Base-by-base conservation (phyloP, 2,329 filamentous ascomycete genomes). In the Neofusicoccum umdonicola region DNA sequence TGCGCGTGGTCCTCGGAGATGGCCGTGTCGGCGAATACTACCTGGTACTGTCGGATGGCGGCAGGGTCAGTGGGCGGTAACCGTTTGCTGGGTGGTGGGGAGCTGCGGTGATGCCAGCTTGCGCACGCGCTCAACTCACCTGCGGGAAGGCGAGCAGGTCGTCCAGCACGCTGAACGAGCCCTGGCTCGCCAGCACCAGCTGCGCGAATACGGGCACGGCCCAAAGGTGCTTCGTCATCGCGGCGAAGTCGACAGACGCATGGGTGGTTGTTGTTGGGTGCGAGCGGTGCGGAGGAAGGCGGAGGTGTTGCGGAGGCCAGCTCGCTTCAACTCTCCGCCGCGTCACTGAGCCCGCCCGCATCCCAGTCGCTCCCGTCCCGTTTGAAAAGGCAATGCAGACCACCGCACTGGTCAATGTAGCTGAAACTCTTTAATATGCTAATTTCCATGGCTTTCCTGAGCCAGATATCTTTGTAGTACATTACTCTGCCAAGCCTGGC, bases 111-210 rank as follows among this genome's bases (percentile, higher is more conserved):
- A 52, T 50, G 52, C 47, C 52, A 60, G 63, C 50, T 63, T 60
- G 56, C 56, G 56, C 56, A 37, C 42, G 34, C 39, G 13, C 41
- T 27, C 27, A 22, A 15, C 82, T 68, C 82, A 94, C 91, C 84
- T 95, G 92, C 11, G 93, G 93, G 78, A 90, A 92, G 17, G 92
- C 92, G 64, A 96, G 84, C 60, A 97, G 78, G 75, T 97, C 93
- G 74, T 96, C 92, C 72, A 95, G 88, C 64, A 96, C 90, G 79
- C 89, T 96, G 81, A 97, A 97, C 19, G 83, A 78, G 69, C 84
- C 83, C 71, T 85, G 83, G 70, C 77, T 84, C 52, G 83, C 84
- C 65, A 83, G 76, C 63, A 79, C 80, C 56, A 82, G 72, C 66
- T 80, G 80, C 68, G 83, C 67, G 19, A 83, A 69, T 2, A 80